phyloP scores from a whole-genome alignment of 108 stramenopile species.

The Cyclotella baltica region DNA sequence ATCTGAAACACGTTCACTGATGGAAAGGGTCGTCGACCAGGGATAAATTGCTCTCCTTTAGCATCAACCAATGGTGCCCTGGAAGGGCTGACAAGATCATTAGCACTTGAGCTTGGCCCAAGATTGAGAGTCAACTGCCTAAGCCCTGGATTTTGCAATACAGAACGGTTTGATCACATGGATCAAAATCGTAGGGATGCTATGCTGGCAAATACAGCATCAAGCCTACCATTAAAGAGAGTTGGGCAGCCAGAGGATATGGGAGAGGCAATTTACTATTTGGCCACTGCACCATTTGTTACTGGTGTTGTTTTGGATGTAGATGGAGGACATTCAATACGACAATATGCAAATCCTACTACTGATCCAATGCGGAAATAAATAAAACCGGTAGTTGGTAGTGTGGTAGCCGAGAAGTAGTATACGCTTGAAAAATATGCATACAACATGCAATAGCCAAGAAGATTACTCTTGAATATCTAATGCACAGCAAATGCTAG shows the following conservation, averaged over 20 bases:
- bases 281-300: constrained; percentile 60
- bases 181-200: constrained; percentile 39
- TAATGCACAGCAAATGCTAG: too few species aligned
- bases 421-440: too few species aligned
- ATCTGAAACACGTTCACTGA: too few species aligned
- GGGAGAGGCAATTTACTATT: constrained; percentile 72
- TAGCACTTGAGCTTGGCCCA: constrained; percentile 73
- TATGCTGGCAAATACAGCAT: constrained; percentile 70
- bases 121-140: constrained; percentile 68
- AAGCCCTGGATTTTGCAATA: constrained; percentile 77
- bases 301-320: constrained; percentile 71
- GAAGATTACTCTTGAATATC: too few species aligned
- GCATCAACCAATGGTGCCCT: constrained; percentile 73
- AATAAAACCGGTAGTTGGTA: too few species aligned
- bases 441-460: too few species aligned
- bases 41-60: constrained; percentile 68
- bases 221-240: constrained; percentile 60
- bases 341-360: constrained; percentile 63
- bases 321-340: constrained; percentile 67
- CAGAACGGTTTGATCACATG: constrained; percentile 79
- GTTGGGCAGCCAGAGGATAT: constrained; percentile 64
- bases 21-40: constrained; percentile 70
- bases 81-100: constrained; percentile 69
- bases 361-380: constrained; percentile 68
- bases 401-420: too few species aligned